Percentiles rank a stretch among this genome's conserved stretches.
Evolutionary conservation across 2,329 filamentous ascomycete genomes (phyloP).

Genomic region (Trichophaea hybrida): DNA sequence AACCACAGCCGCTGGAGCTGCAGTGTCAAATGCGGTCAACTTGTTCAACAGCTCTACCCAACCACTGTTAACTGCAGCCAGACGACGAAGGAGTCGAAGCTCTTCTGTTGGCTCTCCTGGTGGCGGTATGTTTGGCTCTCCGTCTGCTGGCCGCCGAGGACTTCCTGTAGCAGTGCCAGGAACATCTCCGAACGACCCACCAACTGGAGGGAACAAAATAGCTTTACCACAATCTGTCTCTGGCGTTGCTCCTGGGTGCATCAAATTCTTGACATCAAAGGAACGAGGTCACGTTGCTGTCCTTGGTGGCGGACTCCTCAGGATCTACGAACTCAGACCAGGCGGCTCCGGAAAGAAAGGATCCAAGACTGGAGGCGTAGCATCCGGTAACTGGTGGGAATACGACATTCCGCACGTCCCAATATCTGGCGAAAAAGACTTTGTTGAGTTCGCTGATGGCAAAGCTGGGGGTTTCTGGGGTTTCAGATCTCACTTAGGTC

Average conservation of each 20-base stretch:
- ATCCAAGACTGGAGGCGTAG: constrained; percentile 27
- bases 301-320: constrained; percentile 35
- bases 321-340: constrained; percentile 31
- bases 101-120: constrained; percentile 32
- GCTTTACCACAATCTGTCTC: constrained; percentile 31
- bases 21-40: constrained; percentile 56
- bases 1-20: constrained; percentile 34
- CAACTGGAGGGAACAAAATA: constrained; percentile 37
- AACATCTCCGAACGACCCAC: constrained; percentile 33
- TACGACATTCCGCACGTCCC: constrained; percentile 26
- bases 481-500: background rate
- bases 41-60: constrained; percentile 47
- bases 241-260: constrained; percentile 33
- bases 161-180: constrained; percentile 32
- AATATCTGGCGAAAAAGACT: constrained; percentile 18
- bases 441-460: constrained; percentile 20
- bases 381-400: constrained; percentile 25
- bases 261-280: constrained; percentile 36
- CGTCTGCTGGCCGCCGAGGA: constrained; percentile 29
- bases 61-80: constrained; percentile 53
- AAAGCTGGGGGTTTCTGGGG: constrained; percentile 20
- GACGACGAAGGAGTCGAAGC: constrained; percentile 33
- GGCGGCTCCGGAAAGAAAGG: constrained; percentile 23
- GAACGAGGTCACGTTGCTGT: constrained; percentile 34
- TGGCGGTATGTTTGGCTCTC: constrained; percentile 34